Conservation (phyloP, 2,329 filamentous ascomycete genomes). For the Penicillium capsulatum region DNA sequence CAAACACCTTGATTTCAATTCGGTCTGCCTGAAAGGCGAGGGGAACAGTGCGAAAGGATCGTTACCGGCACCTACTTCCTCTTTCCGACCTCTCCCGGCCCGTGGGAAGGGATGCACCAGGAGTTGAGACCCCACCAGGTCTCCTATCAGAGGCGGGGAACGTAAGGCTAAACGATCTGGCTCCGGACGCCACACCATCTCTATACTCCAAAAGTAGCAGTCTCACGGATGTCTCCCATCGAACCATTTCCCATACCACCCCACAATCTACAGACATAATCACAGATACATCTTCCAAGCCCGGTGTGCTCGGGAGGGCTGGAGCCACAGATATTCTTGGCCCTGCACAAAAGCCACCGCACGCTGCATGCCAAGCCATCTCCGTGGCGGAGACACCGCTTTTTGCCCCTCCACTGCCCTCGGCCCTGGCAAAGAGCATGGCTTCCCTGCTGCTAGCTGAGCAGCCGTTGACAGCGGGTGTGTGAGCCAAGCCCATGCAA, state of each 20-base stretch:
- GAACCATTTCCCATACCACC: no score
- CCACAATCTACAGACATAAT: no score
- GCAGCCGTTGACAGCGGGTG: slow-evolving; percentile 2
- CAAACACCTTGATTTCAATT: slow-evolving; percentile 15
- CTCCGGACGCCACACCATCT: slow-evolving; percentile 11
- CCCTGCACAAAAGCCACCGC: slow-evolving; percentile 17
- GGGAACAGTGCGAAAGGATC: slow-evolving; percentile 8
- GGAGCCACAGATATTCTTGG: slow-evolving; percentile 16
- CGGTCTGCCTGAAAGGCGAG: slow-evolving; percentile 9
- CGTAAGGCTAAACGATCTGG: slow-evolving; percentile 9
- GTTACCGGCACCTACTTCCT: slow-evolving; percentile 3
- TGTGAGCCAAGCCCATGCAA: slow-evolving; percentile 10
- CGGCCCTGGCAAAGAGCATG: no score
- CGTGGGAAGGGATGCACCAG: slow-evolving; percentile 4
- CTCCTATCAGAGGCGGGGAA: slow-evolving; percentile 18
- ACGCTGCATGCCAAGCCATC: slow-evolving; percentile 16
- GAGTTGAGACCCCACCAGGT: slow-evolving; percentile 18
- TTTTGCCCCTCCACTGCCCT: slow-evolving; percentile 14
- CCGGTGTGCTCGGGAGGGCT: slow-evolving; percentile 6
- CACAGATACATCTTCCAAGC: neutral
- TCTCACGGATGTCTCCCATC: no score
- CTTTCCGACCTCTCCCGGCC: slow-evolving; percentile 11
- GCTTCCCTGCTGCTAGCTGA: neutral
- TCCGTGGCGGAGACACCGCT: slow-evolving; percentile 21
- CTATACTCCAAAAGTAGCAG: slow-evolving; percentile 1